Evolutionary conservation across 192 early-diverging fungal genomes (phyloP).

Genomic region (Podila epigama): DNA sequence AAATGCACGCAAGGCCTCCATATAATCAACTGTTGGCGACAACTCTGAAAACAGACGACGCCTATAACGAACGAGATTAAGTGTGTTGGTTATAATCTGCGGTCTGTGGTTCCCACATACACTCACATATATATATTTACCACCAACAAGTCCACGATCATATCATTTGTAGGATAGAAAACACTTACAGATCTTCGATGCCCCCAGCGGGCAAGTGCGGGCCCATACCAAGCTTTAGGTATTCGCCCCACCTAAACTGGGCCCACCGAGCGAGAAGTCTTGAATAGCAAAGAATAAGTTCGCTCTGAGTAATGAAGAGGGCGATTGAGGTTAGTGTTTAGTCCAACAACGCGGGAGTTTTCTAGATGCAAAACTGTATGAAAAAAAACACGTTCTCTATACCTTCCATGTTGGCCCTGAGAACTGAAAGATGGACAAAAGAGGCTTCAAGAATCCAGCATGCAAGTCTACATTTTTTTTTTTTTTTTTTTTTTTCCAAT

Average conservation of each 20-base stretch:
- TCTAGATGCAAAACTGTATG: neutral
- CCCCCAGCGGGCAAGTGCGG: slow-evolving; percentile 15
- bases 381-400: too few species aligned
- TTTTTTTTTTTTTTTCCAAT: too few species aligned
- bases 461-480: slow-evolving; percentile 38
- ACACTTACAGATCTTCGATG: slow-evolving; percentile 28
- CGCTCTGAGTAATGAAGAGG: slow-evolving; percentile 31
- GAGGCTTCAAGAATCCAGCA: slow-evolving; percentile 45
- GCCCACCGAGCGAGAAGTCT: slow-evolving; percentile 54
- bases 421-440: slow-evolving; percentile 43
- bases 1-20: slow-evolving; percentile 50
- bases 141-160: too few species aligned
- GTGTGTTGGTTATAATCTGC: too few species aligned
- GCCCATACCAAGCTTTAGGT: slow-evolving; percentile 28
- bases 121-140: neutral
- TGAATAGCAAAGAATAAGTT: slow-evolving; percentile 52
- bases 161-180: neutral
- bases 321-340: neutral
- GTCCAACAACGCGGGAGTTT: neutral
- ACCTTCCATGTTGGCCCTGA: slow-evolving; percentile 60
- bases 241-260: slow-evolving; percentile 49
- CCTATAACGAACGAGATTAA: neutral
- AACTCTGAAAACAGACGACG: slow-evolving; percentile 48
- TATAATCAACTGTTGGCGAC: slow-evolving; percentile 51
- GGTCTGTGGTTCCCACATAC: too few species aligned